These are phyloP conservation scores for Aspergillus conjunctus DNA, from an alignment of 495 filamentous ascomycete genomes.

Conservation along the genomic window DNA sequence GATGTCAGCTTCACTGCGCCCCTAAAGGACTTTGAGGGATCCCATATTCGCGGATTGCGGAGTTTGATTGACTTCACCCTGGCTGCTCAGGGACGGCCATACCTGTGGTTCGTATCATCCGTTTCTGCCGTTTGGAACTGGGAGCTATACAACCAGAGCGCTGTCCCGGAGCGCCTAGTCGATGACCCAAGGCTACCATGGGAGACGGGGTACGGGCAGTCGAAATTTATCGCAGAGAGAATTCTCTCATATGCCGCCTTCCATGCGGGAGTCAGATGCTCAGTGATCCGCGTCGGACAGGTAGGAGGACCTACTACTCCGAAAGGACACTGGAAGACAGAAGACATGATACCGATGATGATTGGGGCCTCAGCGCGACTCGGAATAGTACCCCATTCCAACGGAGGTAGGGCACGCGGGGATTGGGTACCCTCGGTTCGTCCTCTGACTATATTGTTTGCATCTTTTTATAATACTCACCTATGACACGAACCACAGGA, in stretches of 20 bases:
- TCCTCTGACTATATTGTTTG: not conserved
- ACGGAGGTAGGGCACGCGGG: constrained; percentile 10
- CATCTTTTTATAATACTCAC: not conserved
- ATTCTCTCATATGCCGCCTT: constrained; percentile 49
- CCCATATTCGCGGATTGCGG: constrained; percentile 52
- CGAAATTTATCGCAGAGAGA: constrained; percentile 55
- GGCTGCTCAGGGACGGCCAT: constrained; percentile 41
- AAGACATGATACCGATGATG: constrained; percentile 41
- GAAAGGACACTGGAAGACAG: constrained; percentile 36
- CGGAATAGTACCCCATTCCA: constrained; percentile 16
- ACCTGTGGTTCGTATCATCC: constrained; percentile 59
- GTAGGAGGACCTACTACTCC: constrained; percentile 50
- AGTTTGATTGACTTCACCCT: constrained; percentile 51
- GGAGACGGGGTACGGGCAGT: constrained; percentile 53
- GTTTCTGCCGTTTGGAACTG: constrained; percentile 46
- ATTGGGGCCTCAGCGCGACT: constrained; percentile 28
- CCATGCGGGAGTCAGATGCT: constrained; percentile 41
- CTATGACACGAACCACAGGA: constrained; percentile 13
- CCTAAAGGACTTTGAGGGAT: constrained; percentile 56
- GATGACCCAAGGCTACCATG: constrained; percentile 39
- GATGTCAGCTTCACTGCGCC: constrained; percentile 63
- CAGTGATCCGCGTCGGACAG: constrained; percentile 58
- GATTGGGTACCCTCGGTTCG: constrained; percentile 27
- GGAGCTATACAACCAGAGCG: constrained; percentile 29
- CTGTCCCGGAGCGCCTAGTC: constrained; percentile 49